Evolutionary conservation across 805 yeast species (phyloP), one percentile per base, ranked within the genome.

Genomic region (Suhomyces sp.): DNA sequence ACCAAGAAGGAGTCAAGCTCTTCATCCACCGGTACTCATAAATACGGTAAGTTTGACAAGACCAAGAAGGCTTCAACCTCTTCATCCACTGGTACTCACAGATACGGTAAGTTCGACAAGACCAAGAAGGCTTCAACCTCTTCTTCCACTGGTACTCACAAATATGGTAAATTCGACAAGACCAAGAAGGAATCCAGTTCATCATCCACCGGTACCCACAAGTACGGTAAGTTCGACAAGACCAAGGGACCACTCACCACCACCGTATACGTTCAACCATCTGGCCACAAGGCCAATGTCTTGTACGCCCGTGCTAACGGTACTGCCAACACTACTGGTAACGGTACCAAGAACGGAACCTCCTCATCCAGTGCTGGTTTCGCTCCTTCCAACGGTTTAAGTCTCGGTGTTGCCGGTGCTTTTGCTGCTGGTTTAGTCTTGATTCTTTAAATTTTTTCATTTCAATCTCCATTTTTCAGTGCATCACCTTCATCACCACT

Each of bases 21-120:
- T 22, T 56, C 81, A 19, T 55, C 69, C 27, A 26, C 52, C 55
- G 24, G 51, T 56, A 82, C 86, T 46, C 85, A 83, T 73, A 77
- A 68, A 55, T 74, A 73, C 59, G 88, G 88, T 60, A 76, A 76
- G 64, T 82, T 82, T 65, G 74, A 81, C 74, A 78, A 81, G 69
- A 81, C 62, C 72, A 76, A 49, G 73, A 73, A 69, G 50, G 71
- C 58, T 48, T 60, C 66, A 56, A 65, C 62, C 31, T n/a, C 53
- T 40, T 58, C 45, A 55, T 57, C 56, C n/a, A 52, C 64, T 10
- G 71, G 72, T 49, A 64, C 73, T 51, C 71, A 65, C 62, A 60
- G 53, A 47, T 57, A 57, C 54, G 71, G 73, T 24, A 58, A 66
- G 55, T 67, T 67, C 51, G 70, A 71, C 63, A 69, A 69, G 62